A percentile compares a stretch with the other conserved stretches of the same genome.
phyloP scores from a whole-genome alignment of 441 rosid genomes.

The Populus trichocarpa region DNA sequence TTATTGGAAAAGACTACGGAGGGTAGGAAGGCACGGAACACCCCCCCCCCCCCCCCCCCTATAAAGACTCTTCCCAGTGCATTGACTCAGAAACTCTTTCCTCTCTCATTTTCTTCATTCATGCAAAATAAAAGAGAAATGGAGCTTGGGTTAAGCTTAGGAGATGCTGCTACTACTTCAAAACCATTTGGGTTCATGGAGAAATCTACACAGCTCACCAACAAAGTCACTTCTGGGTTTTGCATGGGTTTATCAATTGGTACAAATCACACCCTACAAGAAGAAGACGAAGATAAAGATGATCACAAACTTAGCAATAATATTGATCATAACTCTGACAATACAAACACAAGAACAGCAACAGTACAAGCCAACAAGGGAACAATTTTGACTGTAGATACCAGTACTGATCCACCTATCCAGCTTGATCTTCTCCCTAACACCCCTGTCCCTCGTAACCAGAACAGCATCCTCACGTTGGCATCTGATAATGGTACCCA shows the following conservation, averaged over 20 bases:
- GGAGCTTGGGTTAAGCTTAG: conserved; percentile 74
- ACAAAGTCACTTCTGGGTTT: conserved; percentile 40
- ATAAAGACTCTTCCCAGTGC: conserved; percentile 18
- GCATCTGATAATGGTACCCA: neutral
- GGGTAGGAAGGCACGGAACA: too few species aligned
- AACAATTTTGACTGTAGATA: neutral
- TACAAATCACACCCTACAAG: neutral
- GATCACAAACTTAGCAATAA: conserved; percentile 12
- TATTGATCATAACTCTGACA: neutral
- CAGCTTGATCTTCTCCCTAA: conserved; percentile 64
- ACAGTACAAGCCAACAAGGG: neutral
- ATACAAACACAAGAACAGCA: neutral
- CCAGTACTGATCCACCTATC: conserved; percentile 29
- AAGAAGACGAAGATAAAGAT: conserved; percentile 13
- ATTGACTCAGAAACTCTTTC: neutral
- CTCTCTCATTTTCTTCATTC: conserved; percentile 22
- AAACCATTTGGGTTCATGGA: conserved; percentile 48
- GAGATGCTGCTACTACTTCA: conserved; percentile 32
- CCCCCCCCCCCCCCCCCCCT: neutral
- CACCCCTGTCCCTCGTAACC: conserved; percentile 47
- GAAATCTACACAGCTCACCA: conserved; percentile 25
- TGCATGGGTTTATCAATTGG: conserved; percentile 40
- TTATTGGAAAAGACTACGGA: too few species aligned
- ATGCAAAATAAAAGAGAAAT: conserved; percentile 19
- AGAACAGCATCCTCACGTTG: conserved; percentile 18